Evolutionary conservation across 306 rosid species (phyloP), one percentile per base, ranked within the genome.

Genomic region (Bauhinia variegata): DNA sequence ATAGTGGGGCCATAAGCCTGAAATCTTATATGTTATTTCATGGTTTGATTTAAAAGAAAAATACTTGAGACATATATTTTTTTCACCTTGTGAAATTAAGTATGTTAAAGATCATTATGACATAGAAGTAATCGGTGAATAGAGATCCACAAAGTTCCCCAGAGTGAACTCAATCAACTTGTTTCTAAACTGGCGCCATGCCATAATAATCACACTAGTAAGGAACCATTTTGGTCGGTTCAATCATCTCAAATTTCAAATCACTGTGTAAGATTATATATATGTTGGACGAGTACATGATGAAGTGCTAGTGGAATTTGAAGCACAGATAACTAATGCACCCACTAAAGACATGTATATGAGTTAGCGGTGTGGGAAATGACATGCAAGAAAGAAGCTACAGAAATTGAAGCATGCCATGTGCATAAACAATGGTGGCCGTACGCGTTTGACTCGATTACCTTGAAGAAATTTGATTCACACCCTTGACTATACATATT

Each of bases 21-120:
- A 72, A 80, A 78, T 69, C 80, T 84, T 75, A 68, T n/a, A n/a
- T 86, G 80, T 80, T 79, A 83, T 74, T 81, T 56, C 57, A 71
- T 63, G 90, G 86, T 76, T 86, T 84, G 86, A 73, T 83, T 76
- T 78, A n/a, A 68, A 71, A 64, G 53, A 19, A 36, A 65, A 14
- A 48, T 71, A 15, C 58, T 56, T 55, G n/a, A 41, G n/a, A 15
- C 58, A 44, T n/a, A n/a, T n/a, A n/a, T n/a, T n/a, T n/a, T 62
- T 49, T 23, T 55, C 74, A 58, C 59, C 62, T 23, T 78, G 64
- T 39, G 30, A 34, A 51, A n/a, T n/a, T n/a, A n/a, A 33, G 44
- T 55, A 61, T 69, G 74, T 68, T 55, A 47, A 32, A 30, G 2
- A 69, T 69, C 56, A 73, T 79, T 16, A 76, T 73, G 57, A 44